A percentile compares a stretch with the other conserved stretches of the same genome.
phyloP scores from a whole-genome alignment of 257 asterid species.

The Solanum appendiculatum region DNA sequence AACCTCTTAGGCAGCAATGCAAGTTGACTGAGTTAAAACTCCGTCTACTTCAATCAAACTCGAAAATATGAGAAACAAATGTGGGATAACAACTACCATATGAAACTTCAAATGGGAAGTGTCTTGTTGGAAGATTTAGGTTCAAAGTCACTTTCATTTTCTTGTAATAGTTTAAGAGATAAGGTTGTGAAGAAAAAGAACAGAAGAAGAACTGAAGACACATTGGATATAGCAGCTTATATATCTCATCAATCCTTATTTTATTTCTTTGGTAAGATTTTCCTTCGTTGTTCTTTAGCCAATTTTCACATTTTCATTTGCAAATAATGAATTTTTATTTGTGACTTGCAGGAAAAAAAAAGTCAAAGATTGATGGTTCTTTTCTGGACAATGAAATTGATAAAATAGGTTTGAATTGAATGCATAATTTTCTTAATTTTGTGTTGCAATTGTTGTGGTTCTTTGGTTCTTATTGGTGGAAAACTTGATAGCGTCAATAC shows the following conservation, averaged over 20 bases:
- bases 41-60: not conserved
- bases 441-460: not conserved
- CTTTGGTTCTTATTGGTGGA: not conserved
- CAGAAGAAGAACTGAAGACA: constrained; percentile 4
- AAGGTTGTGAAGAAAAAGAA: constrained; percentile 1
- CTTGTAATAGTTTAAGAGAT: not conserved
- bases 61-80: constrained; percentile 2
- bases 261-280: too few relatives aligned
- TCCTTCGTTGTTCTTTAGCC: too few relatives aligned
- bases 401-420: not conserved
- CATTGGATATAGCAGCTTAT: not conserved
- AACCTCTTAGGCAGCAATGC: not conserved
- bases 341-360: too few relatives aligned
- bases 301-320: too few relatives aligned
- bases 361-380: too few relatives aligned
- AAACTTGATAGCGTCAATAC: too few relatives aligned
- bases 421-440: not conserved
- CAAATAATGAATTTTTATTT: too few relatives aligned
- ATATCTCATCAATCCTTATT: not conserved
- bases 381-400: too few relatives aligned
- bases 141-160: not conserved
- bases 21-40: constrained; percentile 1
- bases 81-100: not conserved
- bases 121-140: not conserved
- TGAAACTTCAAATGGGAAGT: not conserved